Evolutionary conservation across 1,284 basidiomycete genomes (phyloP).

Genomic region (Microbotryomycetes sp.): DNA sequence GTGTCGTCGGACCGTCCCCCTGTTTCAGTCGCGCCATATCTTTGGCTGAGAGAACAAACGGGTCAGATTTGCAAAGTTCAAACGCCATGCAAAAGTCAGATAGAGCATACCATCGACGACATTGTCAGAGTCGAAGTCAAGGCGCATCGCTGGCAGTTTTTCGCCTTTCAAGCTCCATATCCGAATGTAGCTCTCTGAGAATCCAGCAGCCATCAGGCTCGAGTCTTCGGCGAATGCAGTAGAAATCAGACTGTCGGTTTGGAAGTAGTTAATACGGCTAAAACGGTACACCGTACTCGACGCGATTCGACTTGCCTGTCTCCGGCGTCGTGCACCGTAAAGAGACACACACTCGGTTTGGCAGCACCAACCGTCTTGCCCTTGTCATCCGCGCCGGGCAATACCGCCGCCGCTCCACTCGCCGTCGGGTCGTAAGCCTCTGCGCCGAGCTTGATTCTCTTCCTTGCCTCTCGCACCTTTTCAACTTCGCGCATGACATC

Average conservation of each 20-base stretch:
- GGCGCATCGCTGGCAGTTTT: constrained; percentile 66
- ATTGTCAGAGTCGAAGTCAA: constrained; percentile 60
- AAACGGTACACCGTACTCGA: background rate
- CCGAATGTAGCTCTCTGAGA: constrained; percentile 90
- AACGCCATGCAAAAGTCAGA: no score
- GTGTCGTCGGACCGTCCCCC: constrained; percentile 66
- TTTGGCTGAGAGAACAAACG: constrained; percentile 16
- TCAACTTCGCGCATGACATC: constrained; percentile 91
- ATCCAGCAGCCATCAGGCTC: constrained; percentile 91
- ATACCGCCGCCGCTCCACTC: constrained; percentile 1
- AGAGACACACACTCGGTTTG: constrained; percentile 78
- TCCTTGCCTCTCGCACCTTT: constrained; percentile 77
- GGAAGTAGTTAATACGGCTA: constrained; percentile 1
- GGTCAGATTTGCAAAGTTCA: no score
- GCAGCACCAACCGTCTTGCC: constrained; percentile 15
- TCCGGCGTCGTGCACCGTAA: constrained; percentile 81
- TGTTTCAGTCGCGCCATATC: constrained; percentile 62
- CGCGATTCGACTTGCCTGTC: constrained; percentile 60
- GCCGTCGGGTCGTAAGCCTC: constrained; percentile 45
- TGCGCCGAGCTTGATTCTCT: constrained; percentile 79
- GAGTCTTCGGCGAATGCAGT: constrained; percentile 85
- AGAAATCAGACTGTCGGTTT: constrained; percentile 62
- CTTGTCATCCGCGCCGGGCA: background rate
- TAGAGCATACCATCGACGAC: constrained; percentile 59
- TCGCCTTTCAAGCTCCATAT: constrained; percentile 94